Percentiles rank a stretch among this genome's conserved stretches.
Evolutionary conservation across 306 rosid genomes (phyloP).

Genomic region (Fragaria iinumae): DNA sequence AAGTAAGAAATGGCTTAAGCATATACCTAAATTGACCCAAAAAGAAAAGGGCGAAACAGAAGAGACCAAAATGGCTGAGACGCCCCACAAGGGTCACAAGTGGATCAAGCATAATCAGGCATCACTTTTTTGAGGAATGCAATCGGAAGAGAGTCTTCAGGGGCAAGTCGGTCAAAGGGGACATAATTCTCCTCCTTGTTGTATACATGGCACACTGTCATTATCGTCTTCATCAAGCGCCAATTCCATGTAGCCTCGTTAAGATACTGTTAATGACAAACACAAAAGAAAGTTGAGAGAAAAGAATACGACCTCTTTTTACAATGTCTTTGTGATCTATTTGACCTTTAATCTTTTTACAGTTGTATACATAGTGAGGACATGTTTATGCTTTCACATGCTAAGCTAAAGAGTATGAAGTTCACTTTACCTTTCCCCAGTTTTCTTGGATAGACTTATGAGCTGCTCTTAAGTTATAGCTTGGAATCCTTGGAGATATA

Average conservation of each 20-base stretch:
- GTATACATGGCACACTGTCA: conserved; percentile 92
- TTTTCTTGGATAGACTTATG: conserved; percentile 75
- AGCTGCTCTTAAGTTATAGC: conserved; percentile 83
- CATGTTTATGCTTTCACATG: not conserved
- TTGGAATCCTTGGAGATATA: conserved; percentile 86
- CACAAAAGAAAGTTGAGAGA: conserved; percentile 16
- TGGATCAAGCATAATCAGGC: conserved; percentile 78
- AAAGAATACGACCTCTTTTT: conserved; percentile 5
- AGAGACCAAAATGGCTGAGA: conserved; percentile 31
- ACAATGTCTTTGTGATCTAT: not conserved
- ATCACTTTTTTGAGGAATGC: conserved; percentile 65
- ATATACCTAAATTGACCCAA: conserved; percentile 33
- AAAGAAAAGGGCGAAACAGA: conserved; percentile 25
- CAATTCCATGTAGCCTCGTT: conserved; percentile 93
- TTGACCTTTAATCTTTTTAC: not conserved
- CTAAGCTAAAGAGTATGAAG: not conserved
- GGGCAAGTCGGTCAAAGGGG: conserved; percentile 65
- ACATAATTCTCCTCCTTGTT: conserved; percentile 64
- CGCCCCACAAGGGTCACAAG: conserved; percentile 15
- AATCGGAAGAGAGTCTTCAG: conserved; percentile 72
- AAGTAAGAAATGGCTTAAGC: conserved; percentile 26
- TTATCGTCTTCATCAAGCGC: conserved; percentile 87
- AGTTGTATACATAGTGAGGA: not conserved
- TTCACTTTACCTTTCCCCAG: conserved; percentile 77
- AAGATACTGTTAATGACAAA: conserved; percentile 52